phyloP scores from a whole-genome alignment of 768 basidiomycete genomes.

The Hebeloma cylindrosporum region DNA sequence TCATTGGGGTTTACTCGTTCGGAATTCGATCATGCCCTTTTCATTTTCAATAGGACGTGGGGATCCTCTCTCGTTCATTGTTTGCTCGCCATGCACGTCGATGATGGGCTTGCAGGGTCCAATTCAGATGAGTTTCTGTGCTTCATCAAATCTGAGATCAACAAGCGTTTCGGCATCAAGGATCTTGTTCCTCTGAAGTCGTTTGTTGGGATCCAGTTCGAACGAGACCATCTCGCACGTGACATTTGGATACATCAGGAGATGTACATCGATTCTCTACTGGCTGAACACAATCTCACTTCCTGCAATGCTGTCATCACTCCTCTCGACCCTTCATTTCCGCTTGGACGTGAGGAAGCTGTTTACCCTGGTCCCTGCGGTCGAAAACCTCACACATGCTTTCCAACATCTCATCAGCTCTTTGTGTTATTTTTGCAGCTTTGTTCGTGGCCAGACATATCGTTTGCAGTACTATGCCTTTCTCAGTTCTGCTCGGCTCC shows the following conservation, averaged over 20 bases:
- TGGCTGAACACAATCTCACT: constrained; percentile 7
- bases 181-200: constrained; percentile 25
- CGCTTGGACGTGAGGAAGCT: not conserved
- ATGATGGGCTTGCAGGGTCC: constrained; percentile 10
- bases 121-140: constrained; percentile 7
- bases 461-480: constrained; percentile 9
- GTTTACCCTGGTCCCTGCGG: not conserved
- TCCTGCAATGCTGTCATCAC: constrained; percentile 9
- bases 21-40: constrained; percentile 13
- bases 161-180: constrained; percentile 23
- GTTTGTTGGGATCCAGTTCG: constrained; percentile 22
- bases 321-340: constrained; percentile 4
- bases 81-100: too few species aligned
- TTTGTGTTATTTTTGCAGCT: constrained; percentile 8
- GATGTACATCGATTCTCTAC: constrained; percentile 1
- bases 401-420: constrained; percentile 13
- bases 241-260: constrained; percentile 13
- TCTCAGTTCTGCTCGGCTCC: constrained; percentile 6
- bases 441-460: constrained; percentile 13
- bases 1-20: constrained; percentile 8
- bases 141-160: constrained; percentile 20
- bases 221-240: not conserved
- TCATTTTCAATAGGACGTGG: constrained; percentile 8
- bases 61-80: not conserved
- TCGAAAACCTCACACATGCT: constrained; percentile 1